Conservation (phyloP, 1,284 basidiomycete genomes). For the Amylostereum chailletii region DNA sequence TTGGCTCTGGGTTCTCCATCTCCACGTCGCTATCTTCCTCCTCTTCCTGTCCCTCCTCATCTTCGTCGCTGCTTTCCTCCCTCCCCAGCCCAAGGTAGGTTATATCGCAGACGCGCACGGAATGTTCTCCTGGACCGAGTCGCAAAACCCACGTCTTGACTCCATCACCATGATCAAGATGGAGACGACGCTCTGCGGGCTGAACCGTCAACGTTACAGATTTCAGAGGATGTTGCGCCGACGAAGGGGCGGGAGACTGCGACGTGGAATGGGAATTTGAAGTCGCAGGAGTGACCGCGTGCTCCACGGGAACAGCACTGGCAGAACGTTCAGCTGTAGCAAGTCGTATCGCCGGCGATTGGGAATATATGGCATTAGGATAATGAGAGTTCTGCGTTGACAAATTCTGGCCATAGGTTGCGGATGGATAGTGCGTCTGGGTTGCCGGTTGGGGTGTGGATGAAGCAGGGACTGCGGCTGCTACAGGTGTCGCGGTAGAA, state of each 20-base stretch:
- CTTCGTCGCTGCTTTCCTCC: constrained; percentile 21
- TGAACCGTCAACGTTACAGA: constrained; percentile 43
- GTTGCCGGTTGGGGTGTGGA: constrained; percentile 2
- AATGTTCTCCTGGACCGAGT: constrained; percentile 43
- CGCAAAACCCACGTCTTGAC: constrained; percentile 62
- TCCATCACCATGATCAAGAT: constrained; percentile 51
- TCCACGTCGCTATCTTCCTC: constrained; percentile 17
- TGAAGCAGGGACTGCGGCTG: constrained; percentile 5
- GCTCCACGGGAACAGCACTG: constrained; percentile 1
- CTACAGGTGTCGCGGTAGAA: constrained; percentile 8
- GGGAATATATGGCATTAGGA: no score
- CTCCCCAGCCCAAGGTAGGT: constrained; percentile 43
- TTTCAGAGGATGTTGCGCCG: constrained; percentile 18
- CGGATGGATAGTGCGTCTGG: no score
- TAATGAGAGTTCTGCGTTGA: no score
- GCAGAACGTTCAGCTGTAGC: no score
- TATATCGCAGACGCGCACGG: constrained; percentile 42
- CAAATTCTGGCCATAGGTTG: no score
- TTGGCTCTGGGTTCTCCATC: constrained; percentile 14
- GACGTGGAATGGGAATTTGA: constrained; percentile 20
- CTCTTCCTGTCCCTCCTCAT: constrained; percentile 12
- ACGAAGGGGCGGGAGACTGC: constrained; percentile 34
- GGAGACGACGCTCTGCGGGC: constrained; percentile 47
- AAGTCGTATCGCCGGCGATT: no score
- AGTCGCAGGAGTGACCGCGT: constrained; percentile 5